A percentile compares a stretch with the other conserved stretches of the same genome.
Conservation (phyloP, 2,329 filamentous ascomycete species). For the Trichothecium sympodiale region DNA sequence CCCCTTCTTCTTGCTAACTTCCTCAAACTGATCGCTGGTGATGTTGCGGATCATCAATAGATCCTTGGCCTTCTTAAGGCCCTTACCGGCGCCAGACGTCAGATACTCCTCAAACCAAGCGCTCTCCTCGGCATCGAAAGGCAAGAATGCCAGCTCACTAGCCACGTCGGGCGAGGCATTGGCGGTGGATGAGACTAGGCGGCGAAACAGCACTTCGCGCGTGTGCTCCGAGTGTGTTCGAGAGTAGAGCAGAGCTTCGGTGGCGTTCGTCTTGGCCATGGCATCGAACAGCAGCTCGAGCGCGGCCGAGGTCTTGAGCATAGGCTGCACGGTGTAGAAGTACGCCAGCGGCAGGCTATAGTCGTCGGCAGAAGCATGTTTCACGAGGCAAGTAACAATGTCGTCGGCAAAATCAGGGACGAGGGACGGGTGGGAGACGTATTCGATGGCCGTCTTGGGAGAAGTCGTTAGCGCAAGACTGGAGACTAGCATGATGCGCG, state of each 20-base stretch:
- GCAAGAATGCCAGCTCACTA: slow-evolving; percentile 60
- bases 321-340: slow-evolving; percentile 64
- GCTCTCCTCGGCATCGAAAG: slow-evolving; percentile 62
- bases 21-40: slow-evolving; percentile 48
- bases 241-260: slow-evolving; percentile 64
- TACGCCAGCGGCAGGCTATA: slow-evolving; percentile 63
- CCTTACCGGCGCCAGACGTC: slow-evolving; percentile 51
- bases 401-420: slow-evolving; percentile 76
- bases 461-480: slow-evolving; percentile 8
- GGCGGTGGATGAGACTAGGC: slow-evolving; percentile 48
- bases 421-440: slow-evolving; percentile 68
- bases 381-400: slow-evolving; percentile 59
- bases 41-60: slow-evolving; percentile 65
- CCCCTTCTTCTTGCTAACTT: slow-evolving; percentile 30
- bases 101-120: slow-evolving; percentile 63
- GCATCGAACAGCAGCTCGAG: slow-evolving; percentile 59
- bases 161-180: slow-evolving; percentile 19
- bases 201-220: slow-evolving; percentile 55
- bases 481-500: neutral
- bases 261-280: slow-evolving; percentile 54
- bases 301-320: slow-evolving; percentile 51
- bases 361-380: slow-evolving; percentile 46
- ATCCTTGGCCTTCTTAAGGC: slow-evolving; percentile 55
- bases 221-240: slow-evolving; percentile 51
- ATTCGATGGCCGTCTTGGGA: slow-evolving; percentile 55